Conservation (phyloP, 2,329 filamentous ascomycete genomes). For the Trichoderma afroharzianum region DNA sequence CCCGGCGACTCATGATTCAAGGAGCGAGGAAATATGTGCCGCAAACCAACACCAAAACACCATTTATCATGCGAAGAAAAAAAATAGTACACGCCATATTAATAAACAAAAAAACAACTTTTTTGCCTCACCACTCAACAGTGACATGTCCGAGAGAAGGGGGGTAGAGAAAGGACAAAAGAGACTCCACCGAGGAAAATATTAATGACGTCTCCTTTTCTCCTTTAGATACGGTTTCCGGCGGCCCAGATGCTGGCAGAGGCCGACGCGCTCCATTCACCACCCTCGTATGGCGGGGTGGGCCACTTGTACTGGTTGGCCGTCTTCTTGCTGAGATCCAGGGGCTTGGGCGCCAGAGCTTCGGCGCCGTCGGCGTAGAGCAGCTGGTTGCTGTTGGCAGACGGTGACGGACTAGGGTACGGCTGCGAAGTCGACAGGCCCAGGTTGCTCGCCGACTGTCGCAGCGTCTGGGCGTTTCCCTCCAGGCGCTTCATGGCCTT, state of each 20-base stretch:
- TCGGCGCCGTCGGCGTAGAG: constrained; percentile 67
- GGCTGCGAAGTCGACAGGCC: constrained; percentile 49
- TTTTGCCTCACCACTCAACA: constrained; percentile 22
- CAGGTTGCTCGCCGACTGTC: constrained; percentile 63
- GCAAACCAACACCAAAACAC: constrained; percentile 22
- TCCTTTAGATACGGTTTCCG: constrained; percentile 54
- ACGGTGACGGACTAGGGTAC: constrained; percentile 67
- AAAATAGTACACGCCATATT: constrained; percentile 17
- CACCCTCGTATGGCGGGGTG: constrained; percentile 91
- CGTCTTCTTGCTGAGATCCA: constrained; percentile 62
- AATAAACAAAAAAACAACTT: constrained; percentile 11
- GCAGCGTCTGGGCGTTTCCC: constrained; percentile 38
- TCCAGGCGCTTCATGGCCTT: constrained; percentile 70
- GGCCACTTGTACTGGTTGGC: constrained; percentile 71
- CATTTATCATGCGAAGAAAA: constrained; percentile 20
- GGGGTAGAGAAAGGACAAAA: constrained; percentile 3
- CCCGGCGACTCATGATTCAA: constrained; percentile 23
- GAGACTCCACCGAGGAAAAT: not conserved
- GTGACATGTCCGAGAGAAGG: constrained; percentile 22
- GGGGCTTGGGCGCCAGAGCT: constrained; percentile 62
- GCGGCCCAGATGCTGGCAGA: constrained; percentile 77
- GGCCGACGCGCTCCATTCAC: constrained; percentile 83
- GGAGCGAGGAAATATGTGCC: constrained; percentile 18
- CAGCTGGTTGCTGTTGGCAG: constrained; percentile 75
- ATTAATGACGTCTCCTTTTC: constrained; percentile 22